Conservation (phyloP, 805 yeast species). For the Myxozyma vanderwaltii region DNA sequence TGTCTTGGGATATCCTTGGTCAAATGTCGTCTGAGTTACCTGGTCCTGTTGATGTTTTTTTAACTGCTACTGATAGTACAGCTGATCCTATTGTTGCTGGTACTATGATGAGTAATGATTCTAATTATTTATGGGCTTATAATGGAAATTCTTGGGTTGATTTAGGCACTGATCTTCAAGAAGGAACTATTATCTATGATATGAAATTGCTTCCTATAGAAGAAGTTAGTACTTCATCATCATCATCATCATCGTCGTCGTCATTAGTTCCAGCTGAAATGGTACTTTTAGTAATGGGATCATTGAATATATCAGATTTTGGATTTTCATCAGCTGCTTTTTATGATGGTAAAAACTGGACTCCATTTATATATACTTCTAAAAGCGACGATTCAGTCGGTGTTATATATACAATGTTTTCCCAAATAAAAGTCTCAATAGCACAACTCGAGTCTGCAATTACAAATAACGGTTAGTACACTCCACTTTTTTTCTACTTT, state of each 20-base stretch:
- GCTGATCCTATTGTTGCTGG: slow-evolving; percentile 50
- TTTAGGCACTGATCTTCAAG: slow-evolving; percentile 35
- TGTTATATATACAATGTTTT: slow-evolving; percentile 39
- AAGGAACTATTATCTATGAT: slow-evolving; percentile 49
- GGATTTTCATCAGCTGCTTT: slow-evolving; percentile 65
- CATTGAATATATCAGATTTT: slow-evolving; percentile 49
- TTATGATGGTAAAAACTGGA: slow-evolving; percentile 68
- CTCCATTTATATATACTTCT: slow-evolving; percentile 59
- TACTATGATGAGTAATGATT: slow-evolving; percentile 48
- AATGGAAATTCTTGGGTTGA: slow-evolving; percentile 34
- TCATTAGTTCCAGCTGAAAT: slow-evolving; percentile 47
- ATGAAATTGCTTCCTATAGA: slow-evolving; percentile 48
- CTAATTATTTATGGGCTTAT: slow-evolving; percentile 42
- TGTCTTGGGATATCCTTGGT: slow-evolving; percentile 35
- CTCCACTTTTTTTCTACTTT: no score
- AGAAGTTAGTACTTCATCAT: slow-evolving; percentile 39
- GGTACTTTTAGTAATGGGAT: slow-evolving; percentile 63
- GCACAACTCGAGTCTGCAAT: slow-evolving; percentile 12
- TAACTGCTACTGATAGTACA: slow-evolving; percentile 44
- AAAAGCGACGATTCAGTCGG: slow-evolving; percentile 38
- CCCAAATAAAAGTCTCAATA: slow-evolving; percentile 37
- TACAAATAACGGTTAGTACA: not conserved
- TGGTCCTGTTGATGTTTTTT: slow-evolving; percentile 38
- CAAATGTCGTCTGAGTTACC: slow-evolving; percentile 34
- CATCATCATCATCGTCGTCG: slow-evolving; percentile 35